phyloP scores from a whole-genome alignment of 164 flowering plant species.

The Nelumbo lutea region DNA sequence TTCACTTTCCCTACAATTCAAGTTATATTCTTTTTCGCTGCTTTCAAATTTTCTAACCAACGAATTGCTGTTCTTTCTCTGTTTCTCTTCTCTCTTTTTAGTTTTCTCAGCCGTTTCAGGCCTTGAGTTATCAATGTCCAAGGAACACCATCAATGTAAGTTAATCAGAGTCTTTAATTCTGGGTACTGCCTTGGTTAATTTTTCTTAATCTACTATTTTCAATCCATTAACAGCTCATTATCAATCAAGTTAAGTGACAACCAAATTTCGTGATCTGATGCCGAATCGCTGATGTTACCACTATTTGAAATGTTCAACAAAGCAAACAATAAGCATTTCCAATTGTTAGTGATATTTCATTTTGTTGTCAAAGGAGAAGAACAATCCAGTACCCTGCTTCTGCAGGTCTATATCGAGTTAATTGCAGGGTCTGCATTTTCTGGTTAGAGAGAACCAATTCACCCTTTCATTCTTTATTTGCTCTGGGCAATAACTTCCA shows the following conservation, averaged over 20 bases:
- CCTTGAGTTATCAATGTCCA: conserved; percentile 54
- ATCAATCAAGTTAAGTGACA: background rate
- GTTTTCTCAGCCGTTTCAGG: conserved; percentile 20
- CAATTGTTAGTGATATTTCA: too few relatives aligned
- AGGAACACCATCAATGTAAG: conserved; percentile 80
- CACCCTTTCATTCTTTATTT: too few relatives aligned
- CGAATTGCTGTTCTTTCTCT: background rate
- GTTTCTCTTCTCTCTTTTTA: conserved; percentile 4
- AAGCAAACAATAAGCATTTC: too few relatives aligned
- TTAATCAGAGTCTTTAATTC: conserved; percentile 4
- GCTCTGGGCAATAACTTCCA: too few relatives aligned
- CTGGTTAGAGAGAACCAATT: too few relatives aligned
- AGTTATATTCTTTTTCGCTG: background rate
- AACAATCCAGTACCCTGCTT: too few relatives aligned
- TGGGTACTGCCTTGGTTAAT: background rate
- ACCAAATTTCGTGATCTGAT: background rate
- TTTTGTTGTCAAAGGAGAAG: too few relatives aligned
- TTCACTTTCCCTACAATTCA: background rate
- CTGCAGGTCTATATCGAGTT: too few relatives aligned
- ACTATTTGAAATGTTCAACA: too few relatives aligned
- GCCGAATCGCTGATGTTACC: background rate
- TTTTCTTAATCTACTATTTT: background rate
- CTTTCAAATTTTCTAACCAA: background rate
- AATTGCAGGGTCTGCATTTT: too few relatives aligned
- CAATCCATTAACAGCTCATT: background rate